A percentile compares a stretch with the other conserved stretches of the same genome.
phyloP scores from a whole-genome alignment of 495 filamentous ascomycete genomes.

The Aspergillus olivimuriae region DNA sequence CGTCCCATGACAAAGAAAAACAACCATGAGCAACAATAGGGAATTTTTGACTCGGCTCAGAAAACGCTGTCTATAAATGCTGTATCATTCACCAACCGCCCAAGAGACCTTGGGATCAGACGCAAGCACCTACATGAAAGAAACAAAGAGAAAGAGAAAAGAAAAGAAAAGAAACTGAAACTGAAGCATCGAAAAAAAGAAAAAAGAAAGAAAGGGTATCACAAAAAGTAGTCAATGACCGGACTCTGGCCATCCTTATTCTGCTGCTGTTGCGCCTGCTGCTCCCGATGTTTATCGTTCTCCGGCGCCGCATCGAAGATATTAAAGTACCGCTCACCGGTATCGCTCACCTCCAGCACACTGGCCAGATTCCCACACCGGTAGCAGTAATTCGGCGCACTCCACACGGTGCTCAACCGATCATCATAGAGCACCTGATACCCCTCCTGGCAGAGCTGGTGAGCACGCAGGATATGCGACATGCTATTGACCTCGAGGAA shows the following conservation, averaged over 20 bases:
- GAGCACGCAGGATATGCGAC: slow-evolving; percentile 92
- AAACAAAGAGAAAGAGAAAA: slow-evolving; percentile 10
- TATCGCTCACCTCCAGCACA: slow-evolving; percentile 90
- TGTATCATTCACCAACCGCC: slow-evolving; percentile 27
- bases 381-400: slow-evolving; percentile 95
- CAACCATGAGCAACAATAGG: no score
- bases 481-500: slow-evolving; percentile 95
- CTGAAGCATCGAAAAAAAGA: slow-evolving; percentile 4
- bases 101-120: slow-evolving; percentile 8
- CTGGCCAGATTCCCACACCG: slow-evolving; percentile 95
- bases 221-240: slow-evolving; percentile 70
- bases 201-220: slow-evolving; percentile 38
- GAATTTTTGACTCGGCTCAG: no score
- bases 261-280: slow-evolving; percentile 53
- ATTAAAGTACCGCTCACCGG: slow-evolving; percentile 89
- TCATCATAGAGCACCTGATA: slow-evolving; percentile 96
- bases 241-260: slow-evolving; percentile 54
- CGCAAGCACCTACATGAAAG: background rate
- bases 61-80: slow-evolving; percentile 25
- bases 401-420: slow-evolving; percentile 92
- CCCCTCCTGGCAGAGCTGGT: slow-evolving; percentile 96
- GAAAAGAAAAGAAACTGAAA: slow-evolving; percentile 8
- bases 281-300: slow-evolving; percentile 79
- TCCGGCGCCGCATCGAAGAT: slow-evolving; percentile 96
- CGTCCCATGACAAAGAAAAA: no score